Evolutionary conservation across 495 filamentous ascomycete genomes (phyloP).

Genomic region (Clavariopsis aquatica): DNA sequence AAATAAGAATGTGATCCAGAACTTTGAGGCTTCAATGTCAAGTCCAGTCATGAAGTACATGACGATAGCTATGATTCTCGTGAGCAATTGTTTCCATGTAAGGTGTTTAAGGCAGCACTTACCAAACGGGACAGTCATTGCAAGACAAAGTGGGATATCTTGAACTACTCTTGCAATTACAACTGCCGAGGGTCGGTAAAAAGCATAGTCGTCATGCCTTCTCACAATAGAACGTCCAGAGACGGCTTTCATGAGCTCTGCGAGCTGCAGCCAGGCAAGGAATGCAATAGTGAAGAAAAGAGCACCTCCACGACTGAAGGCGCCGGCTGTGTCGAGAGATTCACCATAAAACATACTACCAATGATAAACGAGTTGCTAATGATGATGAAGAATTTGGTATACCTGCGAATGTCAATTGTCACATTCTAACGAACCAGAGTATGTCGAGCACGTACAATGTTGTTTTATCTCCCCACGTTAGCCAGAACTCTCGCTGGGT

Average conservation of each 20-base stretch:
- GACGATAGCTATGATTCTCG: slow-evolving; percentile 46
- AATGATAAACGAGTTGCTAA: slow-evolving; percentile 73
- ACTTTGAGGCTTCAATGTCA: slow-evolving; percentile 66
- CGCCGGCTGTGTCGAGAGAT: slow-evolving; percentile 62
- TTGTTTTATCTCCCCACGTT: slow-evolving; percentile 68
- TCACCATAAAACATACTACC: slow-evolving; percentile 72
- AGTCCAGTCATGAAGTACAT: slow-evolving; percentile 71
- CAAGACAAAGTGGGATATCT: slow-evolving; percentile 67
- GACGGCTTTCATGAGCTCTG: slow-evolving; percentile 70
- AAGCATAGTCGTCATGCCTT: slow-evolving; percentile 71
- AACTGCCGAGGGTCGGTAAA: slow-evolving; percentile 75
- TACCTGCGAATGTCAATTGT: background rate
- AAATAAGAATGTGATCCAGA: slow-evolving; percentile 72
- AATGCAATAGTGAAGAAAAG: slow-evolving; percentile 75
- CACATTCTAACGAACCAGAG: background rate
- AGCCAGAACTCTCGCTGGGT: slow-evolving; percentile 77
- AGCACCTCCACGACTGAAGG: slow-evolving; percentile 68
- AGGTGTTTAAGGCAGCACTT: background rate
- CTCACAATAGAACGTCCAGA: slow-evolving; percentile 63
- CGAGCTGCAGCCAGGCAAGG: slow-evolving; percentile 73
- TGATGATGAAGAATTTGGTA: slow-evolving; percentile 76
- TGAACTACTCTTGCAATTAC: slow-evolving; percentile 65
- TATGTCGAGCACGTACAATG: slow-evolving; percentile 51
- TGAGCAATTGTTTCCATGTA: background rate
- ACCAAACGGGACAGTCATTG: slow-evolving; percentile 64